phyloP scores from a whole-genome alignment of 305 asterid genomes.

The Ruellia speciosa region DNA sequence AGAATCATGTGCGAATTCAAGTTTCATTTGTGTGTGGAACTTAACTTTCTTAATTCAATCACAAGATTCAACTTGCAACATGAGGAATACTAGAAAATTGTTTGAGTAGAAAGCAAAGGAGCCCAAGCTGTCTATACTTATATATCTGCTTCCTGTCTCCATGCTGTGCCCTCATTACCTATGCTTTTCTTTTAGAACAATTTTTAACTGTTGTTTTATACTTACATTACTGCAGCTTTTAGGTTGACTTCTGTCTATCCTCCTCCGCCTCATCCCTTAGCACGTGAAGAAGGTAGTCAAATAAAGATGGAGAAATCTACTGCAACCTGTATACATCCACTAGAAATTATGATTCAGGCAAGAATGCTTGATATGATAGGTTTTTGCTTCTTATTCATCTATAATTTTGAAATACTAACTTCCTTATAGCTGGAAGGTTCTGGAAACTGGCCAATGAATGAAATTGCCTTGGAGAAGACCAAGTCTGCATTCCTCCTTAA shows the following conservation, averaged over 20 bases:
- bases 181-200: neutral
- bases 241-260: constrained; percentile 88
- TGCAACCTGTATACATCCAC: constrained; percentile 64
- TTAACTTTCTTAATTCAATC: neutral
- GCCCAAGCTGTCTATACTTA: neutral
- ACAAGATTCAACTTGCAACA: neutral
- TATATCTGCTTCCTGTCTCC: too few relatives aligned
- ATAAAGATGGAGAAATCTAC: constrained; percentile 49
- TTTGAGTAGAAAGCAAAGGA: neutral
- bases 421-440: constrained; percentile 86
- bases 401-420: constrained; percentile 18
- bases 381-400: constrained; percentile 16
- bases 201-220: constrained; percentile 14
- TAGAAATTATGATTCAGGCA: constrained; percentile 94
- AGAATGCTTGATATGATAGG: constrained; percentile 22
- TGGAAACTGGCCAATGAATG: constrained; percentile 98
- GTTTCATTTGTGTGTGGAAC: neutral
- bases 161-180: neutral
- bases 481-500: constrained; percentile 84
- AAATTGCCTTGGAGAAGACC: constrained; percentile 87
- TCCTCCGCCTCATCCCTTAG: constrained; percentile 84
- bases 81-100: neutral
- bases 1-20: neutral
- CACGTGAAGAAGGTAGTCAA: constrained; percentile 42
- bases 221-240: constrained; percentile 64